Conservation (phyloP, 768 basidiomycete species). For the Stropharia rugosoannulata region DNA sequence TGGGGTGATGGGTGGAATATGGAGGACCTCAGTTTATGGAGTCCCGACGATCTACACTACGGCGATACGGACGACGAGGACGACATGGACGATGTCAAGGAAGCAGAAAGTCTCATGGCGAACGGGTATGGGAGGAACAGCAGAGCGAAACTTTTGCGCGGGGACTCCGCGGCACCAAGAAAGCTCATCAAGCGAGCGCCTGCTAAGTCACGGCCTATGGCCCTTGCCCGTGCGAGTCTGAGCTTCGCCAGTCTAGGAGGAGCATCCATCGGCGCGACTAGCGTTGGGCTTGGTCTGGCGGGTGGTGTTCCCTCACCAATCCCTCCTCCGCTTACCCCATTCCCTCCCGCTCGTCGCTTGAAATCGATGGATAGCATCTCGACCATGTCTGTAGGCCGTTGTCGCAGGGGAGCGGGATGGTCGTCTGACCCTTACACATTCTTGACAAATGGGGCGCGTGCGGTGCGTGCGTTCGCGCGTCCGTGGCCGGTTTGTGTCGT, state of each 20-base stretch:
- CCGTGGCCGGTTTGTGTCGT: slow-evolving; percentile 81
- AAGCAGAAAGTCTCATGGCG: slow-evolving; percentile 8
- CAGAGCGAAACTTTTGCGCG: slow-evolving; percentile 34
- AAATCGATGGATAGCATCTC: neutral
- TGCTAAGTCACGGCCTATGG: slow-evolving; percentile 16
- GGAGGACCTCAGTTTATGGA: slow-evolving; percentile 93
- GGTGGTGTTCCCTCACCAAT: neutral
- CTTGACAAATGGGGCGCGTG: slow-evolving; percentile 84
- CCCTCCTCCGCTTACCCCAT: neutral
- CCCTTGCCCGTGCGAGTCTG: slow-evolving; percentile 23
- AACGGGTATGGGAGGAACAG: slow-evolving; percentile 26
- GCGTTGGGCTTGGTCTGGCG: neutral
- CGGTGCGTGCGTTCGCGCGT: slow-evolving; percentile 79
- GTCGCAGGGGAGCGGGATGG: slow-evolving; percentile 11
- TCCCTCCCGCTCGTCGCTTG: neutral
- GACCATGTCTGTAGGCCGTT: neutral
- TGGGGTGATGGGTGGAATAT: slow-evolving; percentile 98
- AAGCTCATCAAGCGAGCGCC: slow-evolving; percentile 2
- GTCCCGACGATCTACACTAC: slow-evolving; percentile 61
- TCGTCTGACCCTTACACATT: slow-evolving; percentile 62
- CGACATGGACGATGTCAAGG: slow-evolving; percentile 10
- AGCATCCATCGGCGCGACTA: slow-evolving; percentile 8
- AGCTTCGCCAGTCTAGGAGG: slow-evolving; percentile 24
- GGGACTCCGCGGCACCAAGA: neutral
- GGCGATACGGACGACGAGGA: slow-evolving; percentile 16